These are phyloP conservation scores for Nemania serpens DNA, from an alignment of 2,329 filamentous ascomycete species.

Conservation along the genomic window DNA sequence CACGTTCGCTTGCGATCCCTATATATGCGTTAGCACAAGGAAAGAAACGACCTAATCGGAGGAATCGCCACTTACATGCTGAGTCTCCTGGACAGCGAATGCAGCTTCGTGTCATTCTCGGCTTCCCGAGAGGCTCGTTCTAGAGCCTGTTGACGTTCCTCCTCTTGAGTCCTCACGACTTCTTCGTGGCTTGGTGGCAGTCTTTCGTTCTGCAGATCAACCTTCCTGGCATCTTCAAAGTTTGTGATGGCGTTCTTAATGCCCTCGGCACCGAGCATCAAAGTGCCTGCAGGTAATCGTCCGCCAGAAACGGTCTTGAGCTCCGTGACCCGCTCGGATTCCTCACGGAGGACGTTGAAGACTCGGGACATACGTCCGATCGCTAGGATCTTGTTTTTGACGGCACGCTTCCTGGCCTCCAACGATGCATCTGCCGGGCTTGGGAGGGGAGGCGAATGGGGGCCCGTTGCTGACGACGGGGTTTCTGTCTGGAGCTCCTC, in stretches of 20 bases:
- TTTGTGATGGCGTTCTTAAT: constrained; percentile 98
- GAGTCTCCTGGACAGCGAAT: constrained; percentile 84
- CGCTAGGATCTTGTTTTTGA: constrained; percentile 99
- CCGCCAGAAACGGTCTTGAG: constrained; percentile 96
- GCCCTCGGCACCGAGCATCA: constrained; percentile 97
- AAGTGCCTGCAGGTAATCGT: constrained; percentile 87
- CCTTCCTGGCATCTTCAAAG: constrained; percentile 96
- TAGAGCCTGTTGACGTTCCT: constrained; percentile 79
- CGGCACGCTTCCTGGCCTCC: constrained; percentile 92
- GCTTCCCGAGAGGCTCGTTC: constrained; percentile 86
- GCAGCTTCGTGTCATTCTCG: constrained; percentile 82
- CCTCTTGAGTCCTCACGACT: constrained; percentile 80
- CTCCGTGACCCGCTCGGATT: constrained; percentile 95
- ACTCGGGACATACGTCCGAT: constrained; percentile 96
- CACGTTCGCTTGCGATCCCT: constrained; percentile 44
- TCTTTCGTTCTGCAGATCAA: constrained; percentile 95
- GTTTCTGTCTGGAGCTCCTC: constrained; percentile 93
- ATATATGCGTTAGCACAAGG: constrained; percentile 11
- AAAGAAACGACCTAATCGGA: constrained; percentile 11
- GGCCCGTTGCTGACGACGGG: constrained; percentile 69
- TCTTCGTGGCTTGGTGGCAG: constrained; percentile 92
- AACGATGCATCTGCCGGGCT: constrained; percentile 73
- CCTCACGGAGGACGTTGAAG: constrained; percentile 97
- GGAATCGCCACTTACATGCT: constrained; percentile 79
- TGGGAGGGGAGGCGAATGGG: constrained; percentile 72